Evolutionary conservation across 2,329 filamentous ascomycete species (phyloP).

Genomic region (Tolypocladium nubicola): DNA sequence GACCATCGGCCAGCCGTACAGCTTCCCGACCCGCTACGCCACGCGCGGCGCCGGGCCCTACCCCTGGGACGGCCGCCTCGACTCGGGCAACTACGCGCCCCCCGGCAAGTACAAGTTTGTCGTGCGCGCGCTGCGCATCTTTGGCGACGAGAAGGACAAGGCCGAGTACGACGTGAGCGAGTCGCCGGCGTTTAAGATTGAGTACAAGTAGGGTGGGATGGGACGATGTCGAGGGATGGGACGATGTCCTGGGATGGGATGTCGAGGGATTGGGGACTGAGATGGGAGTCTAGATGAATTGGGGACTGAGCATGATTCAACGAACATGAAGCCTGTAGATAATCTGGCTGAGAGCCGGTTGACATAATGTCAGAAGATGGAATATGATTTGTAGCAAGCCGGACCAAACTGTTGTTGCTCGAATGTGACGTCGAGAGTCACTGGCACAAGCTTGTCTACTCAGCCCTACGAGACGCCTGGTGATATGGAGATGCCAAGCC

Average conservation of each 20-base stretch:
- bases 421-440: background rate
- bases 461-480: no score
- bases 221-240: no score
- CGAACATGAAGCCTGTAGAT: background rate
- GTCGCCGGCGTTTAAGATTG: slow-evolving; percentile 32
- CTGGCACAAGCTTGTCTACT: no score
- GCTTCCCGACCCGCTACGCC: slow-evolving; percentile 26
- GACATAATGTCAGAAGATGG: background rate
- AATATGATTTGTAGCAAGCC: background rate
- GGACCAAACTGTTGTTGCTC: background rate
- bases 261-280: background rate
- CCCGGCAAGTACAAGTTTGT: slow-evolving; percentile 38
- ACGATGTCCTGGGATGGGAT: no score
- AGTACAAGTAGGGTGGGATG: slow-evolving; percentile 19
- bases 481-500: no score
- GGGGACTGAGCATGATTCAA: background rate
- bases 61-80: slow-evolving; percentile 35
- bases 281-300: background rate
- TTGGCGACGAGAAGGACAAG: slow-evolving; percentile 32
- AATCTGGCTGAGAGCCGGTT: background rate
- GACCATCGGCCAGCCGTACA: slow-evolving; percentile 30
- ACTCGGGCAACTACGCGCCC: slow-evolving; percentile 35
- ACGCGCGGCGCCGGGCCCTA: slow-evolving; percentile 13
- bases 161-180: slow-evolving; percentile 36
- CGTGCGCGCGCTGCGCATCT: slow-evolving; percentile 38